These are phyloP conservation scores for Plantago coronopus DNA, from an alignment of 305 asterid species.

Conservation along the genomic window DNA sequence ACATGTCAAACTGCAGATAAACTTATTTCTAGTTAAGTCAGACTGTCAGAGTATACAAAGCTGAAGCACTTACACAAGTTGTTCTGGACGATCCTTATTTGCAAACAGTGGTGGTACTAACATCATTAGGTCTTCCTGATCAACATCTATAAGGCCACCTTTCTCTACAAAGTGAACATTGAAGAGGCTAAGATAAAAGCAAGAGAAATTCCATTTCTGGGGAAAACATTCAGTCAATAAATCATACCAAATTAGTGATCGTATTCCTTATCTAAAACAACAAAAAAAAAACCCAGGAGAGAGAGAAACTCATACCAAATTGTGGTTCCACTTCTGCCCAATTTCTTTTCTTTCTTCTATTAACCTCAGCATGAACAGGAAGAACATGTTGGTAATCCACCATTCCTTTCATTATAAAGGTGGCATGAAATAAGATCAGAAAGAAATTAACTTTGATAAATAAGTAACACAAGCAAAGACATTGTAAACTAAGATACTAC, in stretches of 20 bases:
- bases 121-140: constrained; percentile 77
- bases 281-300: too few relatives aligned
- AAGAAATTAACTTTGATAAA: constrained; percentile 2
- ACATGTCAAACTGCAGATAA: background rate
- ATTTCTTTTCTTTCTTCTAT: constrained; percentile 66
- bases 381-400: constrained; percentile 93
- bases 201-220: constrained; percentile 13
- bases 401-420: constrained; percentile 54
- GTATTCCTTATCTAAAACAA: too few relatives aligned
- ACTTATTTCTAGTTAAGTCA: constrained; percentile 3
- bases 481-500: constrained; percentile 14
- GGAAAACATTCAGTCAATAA: constrained; percentile 6
- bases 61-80: constrained; percentile 50
- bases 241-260: too few relatives aligned
- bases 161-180: constrained; percentile 32
- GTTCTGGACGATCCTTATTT: constrained; percentile 64
- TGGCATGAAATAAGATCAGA: constrained; percentile 22
- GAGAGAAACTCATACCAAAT: constrained; percentile 32
- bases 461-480: background rate
- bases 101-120: constrained; percentile 81
- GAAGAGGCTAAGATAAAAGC: constrained; percentile 22
- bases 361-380: constrained; percentile 74
- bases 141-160: constrained; percentile 58
- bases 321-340: constrained; percentile 69
- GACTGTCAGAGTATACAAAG: constrained; percentile 1